Percentiles rank a stretch among this genome's conserved stretches.
These are phyloP conservation scores for Claviceps purpurea DNA, from an alignment of 2,329 filamentous ascomycete species.

Conservation along the genomic window DNA sequence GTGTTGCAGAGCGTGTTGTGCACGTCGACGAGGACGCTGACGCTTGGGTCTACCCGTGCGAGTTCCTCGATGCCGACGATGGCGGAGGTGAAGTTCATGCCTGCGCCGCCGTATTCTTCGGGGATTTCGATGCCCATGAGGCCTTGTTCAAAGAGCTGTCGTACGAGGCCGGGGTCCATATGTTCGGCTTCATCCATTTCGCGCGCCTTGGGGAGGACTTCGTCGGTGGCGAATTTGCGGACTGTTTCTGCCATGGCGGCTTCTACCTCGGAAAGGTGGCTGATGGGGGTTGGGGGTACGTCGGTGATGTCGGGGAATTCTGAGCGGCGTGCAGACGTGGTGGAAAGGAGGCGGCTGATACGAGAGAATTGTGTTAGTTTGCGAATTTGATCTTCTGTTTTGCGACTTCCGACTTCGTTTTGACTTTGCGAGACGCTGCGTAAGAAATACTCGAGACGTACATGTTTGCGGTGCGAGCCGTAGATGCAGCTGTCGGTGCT, in stretches of 20 bases:
- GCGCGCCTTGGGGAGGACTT: slow-evolving; percentile 79
- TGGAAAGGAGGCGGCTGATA: slow-evolving; percentile 41
- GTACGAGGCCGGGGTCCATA: slow-evolving; percentile 81
- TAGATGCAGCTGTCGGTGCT: background rate
- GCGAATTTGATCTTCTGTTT: too few relatives aligned
- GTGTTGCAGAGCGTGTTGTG: slow-evolving; percentile 98
- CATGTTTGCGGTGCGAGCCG: slow-evolving; percentile 8
- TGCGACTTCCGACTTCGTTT: too few relatives aligned
- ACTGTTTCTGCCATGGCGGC: slow-evolving; percentile 80
- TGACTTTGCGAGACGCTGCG: too few relatives aligned
- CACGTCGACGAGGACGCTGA: slow-evolving; percentile 90
- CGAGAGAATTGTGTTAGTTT: too few relatives aligned
- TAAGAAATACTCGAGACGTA: slow-evolving; percentile 8
- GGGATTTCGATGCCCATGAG: slow-evolving; percentile 97
- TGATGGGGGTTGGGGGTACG: slow-evolving; percentile 82
- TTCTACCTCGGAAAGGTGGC: slow-evolving; percentile 84
- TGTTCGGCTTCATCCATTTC: slow-evolving; percentile 95
- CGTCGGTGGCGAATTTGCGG: slow-evolving; percentile 77
- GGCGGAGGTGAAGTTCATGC: slow-evolving; percentile 96
- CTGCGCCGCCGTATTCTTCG: slow-evolving; percentile 66
- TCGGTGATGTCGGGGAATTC: slow-evolving; percentile 50
- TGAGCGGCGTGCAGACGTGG: slow-evolving; percentile 39
- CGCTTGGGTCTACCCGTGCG: slow-evolving; percentile 83
- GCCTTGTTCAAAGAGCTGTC: slow-evolving; percentile 93
- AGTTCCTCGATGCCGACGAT: slow-evolving; percentile 97